Evolutionary conservation across 805 yeast genomes (phyloP).

Genomic region (Candida jianshihensis): DNA sequence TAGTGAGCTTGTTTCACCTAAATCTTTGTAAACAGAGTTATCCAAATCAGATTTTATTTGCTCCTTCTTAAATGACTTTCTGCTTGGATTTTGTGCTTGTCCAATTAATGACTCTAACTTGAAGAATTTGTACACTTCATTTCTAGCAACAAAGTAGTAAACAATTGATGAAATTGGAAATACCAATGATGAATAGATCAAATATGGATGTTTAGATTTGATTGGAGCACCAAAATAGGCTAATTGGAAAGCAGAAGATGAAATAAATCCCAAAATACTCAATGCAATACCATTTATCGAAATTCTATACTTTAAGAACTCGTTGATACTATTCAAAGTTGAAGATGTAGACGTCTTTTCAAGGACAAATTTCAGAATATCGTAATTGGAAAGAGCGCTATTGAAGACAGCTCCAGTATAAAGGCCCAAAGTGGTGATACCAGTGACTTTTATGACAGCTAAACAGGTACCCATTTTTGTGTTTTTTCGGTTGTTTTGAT

Average conservation of each 20-base stretch:
- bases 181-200: slow-evolving; percentile 39
- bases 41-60: slow-evolving; percentile 34
- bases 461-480: slow-evolving; percentile 44
- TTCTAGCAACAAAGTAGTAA: slow-evolving; percentile 8
- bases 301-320: slow-evolving; percentile 14
- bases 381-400: slow-evolving; percentile 17
- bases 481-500: no score
- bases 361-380: slow-evolving; percentile 26
- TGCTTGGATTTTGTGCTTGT: neutral
- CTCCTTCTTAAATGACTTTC: slow-evolving; percentile 7
- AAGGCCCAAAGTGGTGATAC: slow-evolving; percentile 63
- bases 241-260: slow-evolving; percentile 43
- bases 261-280: slow-evolving; percentile 36
- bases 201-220: slow-evolving; percentile 62
- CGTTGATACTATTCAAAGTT: slow-evolving; percentile 15
- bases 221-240: slow-evolving; percentile 53
- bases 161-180: slow-evolving; percentile 16
- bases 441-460: slow-evolving; percentile 53
- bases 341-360: slow-evolving; percentile 24
- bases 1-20: slow-evolving; percentile 23
- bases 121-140: slow-evolving; percentile 4
- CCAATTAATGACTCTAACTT: slow-evolving; percentile 6
- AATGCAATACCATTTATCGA: slow-evolving; percentile 21
- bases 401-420: slow-evolving; percentile 45
- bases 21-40: slow-evolving; percentile 37